phyloP scores from a whole-genome alignment of 257 asterid genomes.

The Petunia secreta region DNA sequence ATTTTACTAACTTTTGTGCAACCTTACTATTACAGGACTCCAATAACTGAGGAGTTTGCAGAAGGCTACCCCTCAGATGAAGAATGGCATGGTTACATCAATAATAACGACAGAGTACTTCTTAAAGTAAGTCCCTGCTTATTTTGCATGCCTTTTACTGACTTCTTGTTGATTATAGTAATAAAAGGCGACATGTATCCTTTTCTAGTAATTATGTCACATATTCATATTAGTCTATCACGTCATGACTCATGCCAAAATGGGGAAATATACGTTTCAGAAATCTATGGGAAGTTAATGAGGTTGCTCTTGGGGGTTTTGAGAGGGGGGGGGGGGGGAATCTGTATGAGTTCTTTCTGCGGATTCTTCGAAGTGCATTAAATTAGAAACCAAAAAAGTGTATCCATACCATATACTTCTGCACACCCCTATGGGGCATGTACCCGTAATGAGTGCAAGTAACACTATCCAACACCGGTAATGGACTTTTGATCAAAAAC shows the following conservation, averaged over 20 bases:
- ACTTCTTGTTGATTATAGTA: neutral
- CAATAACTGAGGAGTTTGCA: constrained; percentile 53
- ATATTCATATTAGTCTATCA: neutral
- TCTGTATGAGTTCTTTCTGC: too few relatives aligned
- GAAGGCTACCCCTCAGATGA: constrained; percentile 80
- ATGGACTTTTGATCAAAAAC: neutral
- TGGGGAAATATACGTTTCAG: neutral
- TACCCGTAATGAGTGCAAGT: neutral
- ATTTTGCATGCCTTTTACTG: neutral
- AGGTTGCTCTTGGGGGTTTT: neutral
- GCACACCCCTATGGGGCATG: neutral
- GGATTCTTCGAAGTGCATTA: neutral
- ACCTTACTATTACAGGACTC: constrained; percentile 63
- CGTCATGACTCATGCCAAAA: neutral
- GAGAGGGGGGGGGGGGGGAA: neutral
- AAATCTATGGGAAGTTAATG: neutral
- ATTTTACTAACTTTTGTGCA: constrained; percentile 23
- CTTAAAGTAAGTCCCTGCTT: constrained; percentile 63
- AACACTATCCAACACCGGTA: neutral
- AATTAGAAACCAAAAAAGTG: neutral
- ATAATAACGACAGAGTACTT: constrained; percentile 81
- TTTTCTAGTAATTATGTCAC: neutral
- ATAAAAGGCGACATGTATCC: neutral
- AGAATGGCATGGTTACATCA: constrained; percentile 84
- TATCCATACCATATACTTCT: neutral